A percentile compares a stretch with the other conserved stretches of the same genome.
These are phyloP conservation scores for Fusarium globosum DNA, from an alignment of 2,329 filamentous ascomycete genomes.

Conservation along the genomic window DNA sequence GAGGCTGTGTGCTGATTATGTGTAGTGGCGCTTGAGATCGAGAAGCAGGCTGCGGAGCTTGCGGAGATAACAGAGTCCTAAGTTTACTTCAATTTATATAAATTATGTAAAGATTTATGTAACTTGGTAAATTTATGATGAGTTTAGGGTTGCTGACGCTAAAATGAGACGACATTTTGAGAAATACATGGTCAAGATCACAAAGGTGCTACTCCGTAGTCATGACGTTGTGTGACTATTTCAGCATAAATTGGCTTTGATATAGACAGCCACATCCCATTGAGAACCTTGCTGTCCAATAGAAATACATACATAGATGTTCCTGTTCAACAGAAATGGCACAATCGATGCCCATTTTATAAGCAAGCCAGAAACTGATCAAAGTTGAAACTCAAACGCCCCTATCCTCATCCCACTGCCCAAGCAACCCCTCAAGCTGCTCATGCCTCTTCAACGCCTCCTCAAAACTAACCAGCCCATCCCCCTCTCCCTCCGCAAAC, in stretches of 20 bases:
- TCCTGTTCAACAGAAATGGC: neutral
- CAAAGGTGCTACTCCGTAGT: neutral
- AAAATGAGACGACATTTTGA: rapidly evolving
- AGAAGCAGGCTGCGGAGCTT: slow-evolving; percentile 51
- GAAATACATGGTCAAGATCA: neutral
- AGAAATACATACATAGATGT: too few species aligned
- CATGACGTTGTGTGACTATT: neutral
- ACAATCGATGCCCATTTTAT: neutral
- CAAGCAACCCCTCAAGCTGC: slow-evolving; percentile 54
- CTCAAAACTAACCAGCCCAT: slow-evolving; percentile 51
- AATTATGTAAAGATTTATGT: neutral
- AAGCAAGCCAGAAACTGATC: neutral
- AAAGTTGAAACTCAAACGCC: neutral
- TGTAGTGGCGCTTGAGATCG: slow-evolving; percentile 56
- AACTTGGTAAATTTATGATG: rapidly evolving
- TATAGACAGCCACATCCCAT: neutral
- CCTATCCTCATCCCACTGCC: slow-evolving; percentile 22
- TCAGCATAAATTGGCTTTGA: neutral
- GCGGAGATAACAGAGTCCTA: slow-evolving; percentile 15
- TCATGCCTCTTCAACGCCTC: slow-evolving; percentile 59
- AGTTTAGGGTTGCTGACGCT: rapidly evolving
- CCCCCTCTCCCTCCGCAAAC: slow-evolving; percentile 53
- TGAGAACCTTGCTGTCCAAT: neutral
- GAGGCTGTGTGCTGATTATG: neutral
- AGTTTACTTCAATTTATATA: neutral